Conservation (phyloP, 1,284 basidiomycete species). For the Retiboletus fuscus region DNA sequence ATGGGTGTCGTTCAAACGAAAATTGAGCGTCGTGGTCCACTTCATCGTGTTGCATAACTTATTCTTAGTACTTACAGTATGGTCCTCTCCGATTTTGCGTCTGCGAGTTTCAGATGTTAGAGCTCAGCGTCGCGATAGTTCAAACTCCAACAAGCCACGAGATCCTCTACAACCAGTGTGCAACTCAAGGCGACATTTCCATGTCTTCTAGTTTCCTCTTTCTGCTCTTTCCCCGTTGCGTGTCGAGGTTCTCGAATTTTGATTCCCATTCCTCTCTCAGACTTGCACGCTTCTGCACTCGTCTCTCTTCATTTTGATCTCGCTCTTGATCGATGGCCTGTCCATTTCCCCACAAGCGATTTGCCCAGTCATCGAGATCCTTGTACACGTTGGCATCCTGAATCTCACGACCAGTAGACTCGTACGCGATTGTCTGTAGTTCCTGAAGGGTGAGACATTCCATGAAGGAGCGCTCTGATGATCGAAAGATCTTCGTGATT, state of each 20-base stretch:
- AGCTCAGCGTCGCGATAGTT: not conserved
- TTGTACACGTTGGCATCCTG: slow-evolving; percentile 46
- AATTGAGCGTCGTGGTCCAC: not conserved
- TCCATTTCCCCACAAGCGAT: slow-evolving; percentile 43
- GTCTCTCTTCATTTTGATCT: slow-evolving; percentile 26
- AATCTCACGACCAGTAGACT: slow-evolving; percentile 63
- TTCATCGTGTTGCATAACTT: too few relatives aligned
- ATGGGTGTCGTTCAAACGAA: not conserved
- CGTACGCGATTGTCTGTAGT: slow-evolving; percentile 64
- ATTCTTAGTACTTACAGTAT: not conserved
- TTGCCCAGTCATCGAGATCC: slow-evolving; percentile 52
- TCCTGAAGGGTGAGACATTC: slow-evolving; percentile 62
- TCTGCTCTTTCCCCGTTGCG: slow-evolving; percentile 29
- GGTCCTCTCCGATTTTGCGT: too few relatives aligned
- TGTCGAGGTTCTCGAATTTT: slow-evolving; percentile 44
- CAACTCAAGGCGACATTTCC: slow-evolving; percentile 47
- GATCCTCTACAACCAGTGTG: not conserved
- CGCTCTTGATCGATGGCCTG: slow-evolving; percentile 22
- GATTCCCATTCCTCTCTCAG: slow-evolving; percentile 46
- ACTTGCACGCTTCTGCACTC: slow-evolving; percentile 34
- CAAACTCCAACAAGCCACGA: not conserved
- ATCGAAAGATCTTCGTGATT: slow-evolving; percentile 73
- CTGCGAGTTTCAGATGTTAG: not conserved
- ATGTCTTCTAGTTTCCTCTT: slow-evolving; percentile 38
- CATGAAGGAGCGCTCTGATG: slow-evolving; percentile 70